phyloP scores from a whole-genome alignment of 805 yeast species.

The Pichia manshurica region DNA sequence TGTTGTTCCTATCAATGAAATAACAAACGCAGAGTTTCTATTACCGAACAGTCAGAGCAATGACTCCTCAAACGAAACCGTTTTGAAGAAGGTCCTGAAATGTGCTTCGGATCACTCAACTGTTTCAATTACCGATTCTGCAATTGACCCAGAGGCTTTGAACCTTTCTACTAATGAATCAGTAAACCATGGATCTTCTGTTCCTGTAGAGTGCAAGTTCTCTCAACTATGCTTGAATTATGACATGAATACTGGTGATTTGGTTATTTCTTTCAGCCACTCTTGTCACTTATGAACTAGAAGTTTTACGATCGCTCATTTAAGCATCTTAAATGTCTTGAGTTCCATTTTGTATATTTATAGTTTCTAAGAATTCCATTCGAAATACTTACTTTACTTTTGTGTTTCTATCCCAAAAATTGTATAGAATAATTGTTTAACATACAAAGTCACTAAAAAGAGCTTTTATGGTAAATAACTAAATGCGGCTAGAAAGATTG shows the following conservation, averaged over 20 bases:
- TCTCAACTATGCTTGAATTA: constrained; percentile 26
- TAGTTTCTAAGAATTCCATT: not conserved
- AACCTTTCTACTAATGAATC: constrained; percentile 11
- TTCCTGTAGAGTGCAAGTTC: constrained; percentile 20
- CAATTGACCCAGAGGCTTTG: constrained; percentile 22
- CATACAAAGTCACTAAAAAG: not conserved
- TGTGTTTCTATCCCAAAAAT: not conserved
- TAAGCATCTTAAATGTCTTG: not conserved
- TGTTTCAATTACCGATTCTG: constrained; percentile 16
- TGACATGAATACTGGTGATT: constrained; percentile 23
- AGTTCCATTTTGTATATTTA: not conserved
- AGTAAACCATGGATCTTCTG: constrained; percentile 8
- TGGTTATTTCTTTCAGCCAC: constrained; percentile 28
- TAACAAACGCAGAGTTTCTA: constrained; percentile 28
- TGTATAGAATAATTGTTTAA: constrained; percentile 2
- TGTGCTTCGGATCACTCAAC: constrained; percentile 19
- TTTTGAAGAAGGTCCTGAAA: constrained; percentile 16
- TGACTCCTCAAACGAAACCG: constrained; percentile 2
- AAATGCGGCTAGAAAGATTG: too few relatives aligned
- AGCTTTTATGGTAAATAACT: not conserved
- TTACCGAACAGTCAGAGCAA: constrained; percentile 13
- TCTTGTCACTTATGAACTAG: constrained; percentile 20
- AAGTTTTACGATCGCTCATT: too few relatives aligned
- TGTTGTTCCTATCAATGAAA: constrained; percentile 26
- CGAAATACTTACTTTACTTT: not conserved